Evolutionary conservation across 257 asterid genomes (phyloP).

Genomic region (Leonotis leonurus): DNA sequence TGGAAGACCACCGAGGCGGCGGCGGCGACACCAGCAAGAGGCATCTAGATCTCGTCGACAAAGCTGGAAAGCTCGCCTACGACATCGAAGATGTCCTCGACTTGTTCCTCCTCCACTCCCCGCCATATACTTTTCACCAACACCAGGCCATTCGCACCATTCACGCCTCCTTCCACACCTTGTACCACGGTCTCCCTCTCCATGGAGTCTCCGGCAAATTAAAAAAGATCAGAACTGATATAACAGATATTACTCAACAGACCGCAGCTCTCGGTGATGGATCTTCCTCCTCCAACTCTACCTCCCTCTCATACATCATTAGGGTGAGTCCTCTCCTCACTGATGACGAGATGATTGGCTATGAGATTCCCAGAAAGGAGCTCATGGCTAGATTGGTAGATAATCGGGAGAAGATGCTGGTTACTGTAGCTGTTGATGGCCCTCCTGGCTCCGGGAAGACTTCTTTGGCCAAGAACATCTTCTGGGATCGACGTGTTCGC

Average conservation of each 20-base stretch:
- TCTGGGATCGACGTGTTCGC: neutral
- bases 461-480: conserved; percentile 7
- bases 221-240: neutral
- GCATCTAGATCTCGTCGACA: neutral
- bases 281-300: too few species aligned
- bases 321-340: conserved; percentile 17
- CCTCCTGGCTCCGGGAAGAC: conserved; percentile 37
- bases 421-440: conserved; percentile 21
- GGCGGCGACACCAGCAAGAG: too few species aligned
- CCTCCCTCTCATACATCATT: too few species aligned
- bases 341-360: conserved; percentile 29
- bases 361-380: neutral
- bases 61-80: conserved; percentile 9
- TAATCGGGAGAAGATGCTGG: conserved; percentile 3
- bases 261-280: neutral
- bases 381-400: neutral
- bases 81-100: conserved; percentile 29
- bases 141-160: neutral
- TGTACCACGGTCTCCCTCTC: conserved; percentile 9
- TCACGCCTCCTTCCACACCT: neutral
- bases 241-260: neutral
- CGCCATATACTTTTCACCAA: conserved; percentile 8
- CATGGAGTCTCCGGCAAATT: neutral
- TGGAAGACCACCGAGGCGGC: too few species aligned
- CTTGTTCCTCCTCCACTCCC: conserved; percentile 16